Evolutionary conservation across 1,139 yeast genomes (phyloP), one percentile per base, ranked within the genome.

Genomic region (Geotrichum histeridarum): DNA sequence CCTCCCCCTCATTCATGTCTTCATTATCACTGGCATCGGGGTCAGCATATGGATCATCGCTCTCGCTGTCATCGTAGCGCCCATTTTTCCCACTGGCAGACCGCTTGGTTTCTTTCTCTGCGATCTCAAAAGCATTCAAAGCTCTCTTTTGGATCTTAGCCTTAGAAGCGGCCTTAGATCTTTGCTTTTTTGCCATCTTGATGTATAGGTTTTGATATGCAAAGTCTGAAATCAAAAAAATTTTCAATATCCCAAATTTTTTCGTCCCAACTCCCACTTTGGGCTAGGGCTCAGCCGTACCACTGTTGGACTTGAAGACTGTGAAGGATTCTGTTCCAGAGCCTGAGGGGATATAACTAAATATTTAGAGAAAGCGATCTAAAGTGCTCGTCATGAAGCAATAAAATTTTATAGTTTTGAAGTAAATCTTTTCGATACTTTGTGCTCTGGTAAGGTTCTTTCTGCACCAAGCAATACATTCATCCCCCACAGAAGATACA

Each of bases 111-210:
- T 55, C 53, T 39, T 57, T 42, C 50, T 72, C 73, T 5, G 80
- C 82, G 18, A 77, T 67, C 58, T 78, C 80, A 54, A 77, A 74
- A n/a, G 83, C 82, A 65, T 78, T 77, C 48, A 67, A 56, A 0
- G 71, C 71, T 15, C 69, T 50, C 35, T 60, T 53, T 27, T 55
- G 55, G 35, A 54, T 49, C 38, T 57, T 57, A 36, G 56, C 53
- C 41, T 51, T 48, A 14, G 55, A 51, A 2, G 22, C 17, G 42
- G 57, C 31, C 18, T 38, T 51, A n/a, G 48, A 42, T 17, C 37
- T 42, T 8, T 30, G 31, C 33, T 54, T 54, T 17, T 50, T 50
- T 4, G 41, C 54, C 54, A 49, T 53, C n/a, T 42, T 48, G 39
- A 37, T n/a, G 39, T 6, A 2, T 37, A 17, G 37, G 11, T 15